Evolutionary conservation across 2,329 filamentous ascomycete genomes (phyloP).

Genomic region (Beauveria sp.): DNA sequence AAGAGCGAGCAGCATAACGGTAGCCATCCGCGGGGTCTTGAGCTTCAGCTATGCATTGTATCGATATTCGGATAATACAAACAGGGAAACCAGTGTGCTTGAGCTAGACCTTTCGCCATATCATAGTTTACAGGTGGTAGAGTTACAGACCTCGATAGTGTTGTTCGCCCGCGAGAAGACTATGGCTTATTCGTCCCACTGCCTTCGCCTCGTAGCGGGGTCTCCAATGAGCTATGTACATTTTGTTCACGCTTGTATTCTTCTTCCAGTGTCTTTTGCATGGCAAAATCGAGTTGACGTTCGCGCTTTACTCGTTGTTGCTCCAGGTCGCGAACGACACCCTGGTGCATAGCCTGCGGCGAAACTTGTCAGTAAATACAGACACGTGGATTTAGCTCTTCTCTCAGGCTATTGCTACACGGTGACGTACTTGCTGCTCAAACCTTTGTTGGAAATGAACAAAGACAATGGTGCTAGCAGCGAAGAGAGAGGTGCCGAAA

Average conservation of each 20-base stretch:
- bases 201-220: constrained; percentile 13
- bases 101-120: background rate
- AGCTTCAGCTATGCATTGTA: constrained; percentile 13
- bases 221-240: constrained; percentile 44
- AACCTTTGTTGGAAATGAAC: constrained; percentile 85
- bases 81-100: background rate
- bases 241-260: constrained; percentile 87
- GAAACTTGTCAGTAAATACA: background rate
- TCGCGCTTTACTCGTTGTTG: constrained; percentile 86
- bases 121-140: background rate
- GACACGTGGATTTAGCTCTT: too few relatives aligned
- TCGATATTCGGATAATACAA: constrained; percentile 16
- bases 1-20: background rate
- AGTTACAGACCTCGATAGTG: too few relatives aligned
- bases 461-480: constrained; percentile 68
- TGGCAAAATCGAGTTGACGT: constrained; percentile 87
- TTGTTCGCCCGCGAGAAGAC: constrained; percentile 12
- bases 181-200: background rate
- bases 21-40: background rate
- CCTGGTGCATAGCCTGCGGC: constrained; percentile 85
- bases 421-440: constrained; percentile 64
- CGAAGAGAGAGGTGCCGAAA: constrained; percentile 66
- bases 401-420: background rate
- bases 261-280: constrained; percentile 76
- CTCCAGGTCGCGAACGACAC: constrained; percentile 90